These are phyloP conservation scores for Nemania sp. DNA, from an alignment of 2,329 filamentous ascomycete species.

Conservation along the genomic window DNA sequence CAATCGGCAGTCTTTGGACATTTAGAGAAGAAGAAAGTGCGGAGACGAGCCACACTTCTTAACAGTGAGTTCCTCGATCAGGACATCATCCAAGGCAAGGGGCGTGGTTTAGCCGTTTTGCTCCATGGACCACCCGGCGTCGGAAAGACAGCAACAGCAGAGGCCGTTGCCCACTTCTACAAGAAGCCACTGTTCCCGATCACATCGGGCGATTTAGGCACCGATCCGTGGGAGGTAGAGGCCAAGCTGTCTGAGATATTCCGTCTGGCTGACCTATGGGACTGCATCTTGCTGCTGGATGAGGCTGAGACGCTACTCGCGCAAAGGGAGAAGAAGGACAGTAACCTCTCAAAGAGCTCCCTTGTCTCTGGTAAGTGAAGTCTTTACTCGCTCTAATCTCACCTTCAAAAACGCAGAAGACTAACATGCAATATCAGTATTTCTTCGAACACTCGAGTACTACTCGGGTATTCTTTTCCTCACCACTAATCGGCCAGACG, in stretches of 20 bases:
- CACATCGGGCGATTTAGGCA: conserved; percentile 25
- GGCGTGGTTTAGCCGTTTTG: conserved; percentile 23
- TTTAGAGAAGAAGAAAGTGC: conserved; percentile 28
- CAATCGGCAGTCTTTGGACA: conserved; percentile 27
- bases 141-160: conserved; percentile 27
- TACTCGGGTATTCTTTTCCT: conserved; percentile 26
- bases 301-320: conserved; percentile 29
- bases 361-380: conserved; percentile 35
- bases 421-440: conserved; percentile 16
- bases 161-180: conserved; percentile 24
- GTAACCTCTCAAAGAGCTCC: conserved; percentile 35
- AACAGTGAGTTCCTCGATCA: conserved; percentile 25
- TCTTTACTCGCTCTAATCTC: too few species aligned
- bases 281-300: conserved; percentile 29
- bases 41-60: conserved; percentile 22
- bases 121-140: conserved; percentile 27
- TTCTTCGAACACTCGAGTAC: conserved; percentile 27
- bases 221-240: conserved; percentile 29
- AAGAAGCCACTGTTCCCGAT: conserved; percentile 27
- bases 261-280: conserved; percentile 26
- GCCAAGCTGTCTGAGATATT: conserved; percentile 24
- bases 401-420: neutral
- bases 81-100: conserved; percentile 26
- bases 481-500: conserved; percentile 24
- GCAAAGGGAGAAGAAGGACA: conserved; percentile 27